phyloP scores from a whole-genome alignment of 2,329 filamentous ascomycete genomes.

The Arthrobotrys musiformis region DNA sequence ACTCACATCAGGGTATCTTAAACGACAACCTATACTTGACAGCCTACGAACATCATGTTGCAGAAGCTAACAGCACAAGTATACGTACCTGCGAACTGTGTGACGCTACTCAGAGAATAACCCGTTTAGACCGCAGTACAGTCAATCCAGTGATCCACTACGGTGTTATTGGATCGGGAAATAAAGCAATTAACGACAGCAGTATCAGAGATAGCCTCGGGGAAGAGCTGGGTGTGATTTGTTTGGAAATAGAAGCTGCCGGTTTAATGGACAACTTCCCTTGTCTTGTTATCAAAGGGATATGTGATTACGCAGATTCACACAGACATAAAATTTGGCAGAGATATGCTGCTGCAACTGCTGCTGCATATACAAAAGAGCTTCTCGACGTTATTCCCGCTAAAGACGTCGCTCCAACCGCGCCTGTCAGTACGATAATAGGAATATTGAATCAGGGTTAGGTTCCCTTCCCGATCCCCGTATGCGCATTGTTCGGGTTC shows the following conservation, averaged over 20 bases:
- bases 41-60: conserved; percentile 3
- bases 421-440: background rate
- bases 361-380: conserved; percentile 22
- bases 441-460: background rate
- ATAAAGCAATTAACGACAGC: conserved; percentile 30
- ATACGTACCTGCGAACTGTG: conserved; percentile 15
- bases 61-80: background rate
- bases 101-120: background rate
- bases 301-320: conserved; percentile 57
- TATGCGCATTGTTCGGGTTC: too few relatives aligned
- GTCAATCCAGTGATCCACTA: conserved; percentile 14
- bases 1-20: background rate
- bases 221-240: background rate
- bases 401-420: background rate
- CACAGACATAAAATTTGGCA: conserved; percentile 58
- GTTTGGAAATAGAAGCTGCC: conserved; percentile 57
- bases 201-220: background rate
- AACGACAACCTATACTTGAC: conserved; percentile 18
- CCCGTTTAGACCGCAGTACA: background rate
- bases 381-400: conserved; percentile 2
- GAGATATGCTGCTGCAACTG: conserved; percentile 50
- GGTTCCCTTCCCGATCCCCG: background rate
- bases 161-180: conserved; percentile 20
- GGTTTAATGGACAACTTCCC: conserved; percentile 25
- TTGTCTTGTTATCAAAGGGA: conserved; percentile 42